Evolutionary conservation across 1,284 basidiomycete genomes (phyloP), one percentile per base, ranked within the genome.

Genomic region (Vanrija humicola): DNA sequence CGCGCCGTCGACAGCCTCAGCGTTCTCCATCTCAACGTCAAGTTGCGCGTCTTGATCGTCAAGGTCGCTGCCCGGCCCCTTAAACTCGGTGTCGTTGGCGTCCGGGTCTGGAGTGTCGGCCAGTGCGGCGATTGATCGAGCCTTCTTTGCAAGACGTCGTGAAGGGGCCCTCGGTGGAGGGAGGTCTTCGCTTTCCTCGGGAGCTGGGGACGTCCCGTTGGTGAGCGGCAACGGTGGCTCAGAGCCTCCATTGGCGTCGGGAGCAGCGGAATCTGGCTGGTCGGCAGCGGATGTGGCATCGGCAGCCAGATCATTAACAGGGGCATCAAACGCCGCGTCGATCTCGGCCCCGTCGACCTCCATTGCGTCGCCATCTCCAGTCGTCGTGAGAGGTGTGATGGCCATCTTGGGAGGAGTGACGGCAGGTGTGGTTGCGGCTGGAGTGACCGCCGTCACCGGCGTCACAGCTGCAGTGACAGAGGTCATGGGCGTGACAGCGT

Each of bases 21-120:
- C 76, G 43, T 69, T 70, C 50, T 76, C 74, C 77, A 80, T 78
- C 62, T 76, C 77, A 21, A 68, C 65, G 43, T 75, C 77, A 7
- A 78, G 59, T 46, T 66, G 61, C 15, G 63, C 66, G 55, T 78
- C 78, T 48, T 75, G 70, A 3, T 70, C 67, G 42, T 68, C 68
- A 8, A 62, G 46, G 28, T 70, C 65, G 19, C 55, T 56, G 12
- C 57, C 59, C 12, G 46, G 43, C n/a, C 40, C 64, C 12, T 64
- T 61, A 18, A 74, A 75, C 48, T 77, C 77, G 42, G 61, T 56
- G 54, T 77, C 76, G 51, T 77, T 67, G 14, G 69, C 71, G 34
- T 77, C 74, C 6, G 76, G 72, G 42, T 73, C 69, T 5, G 67
- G 63, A 12, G 62, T 56, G 8, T 50, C 54, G 19, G 61, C 42